Evolutionary conservation across 176 grass and related monocot genomes (phyloP).

Genomic region (Juncus inflexus): DNA sequence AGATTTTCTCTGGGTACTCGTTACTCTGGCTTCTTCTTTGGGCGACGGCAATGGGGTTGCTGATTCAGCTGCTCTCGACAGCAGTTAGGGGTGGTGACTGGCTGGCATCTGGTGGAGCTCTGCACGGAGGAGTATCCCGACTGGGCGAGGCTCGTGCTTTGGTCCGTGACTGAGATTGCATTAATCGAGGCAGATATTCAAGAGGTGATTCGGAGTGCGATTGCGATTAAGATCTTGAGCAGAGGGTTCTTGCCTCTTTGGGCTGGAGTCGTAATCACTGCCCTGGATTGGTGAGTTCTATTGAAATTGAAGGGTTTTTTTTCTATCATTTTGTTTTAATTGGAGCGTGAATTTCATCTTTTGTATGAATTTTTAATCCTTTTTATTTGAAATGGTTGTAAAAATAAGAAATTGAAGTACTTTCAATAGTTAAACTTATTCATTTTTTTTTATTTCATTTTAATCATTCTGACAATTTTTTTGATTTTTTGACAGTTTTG

Average conservation of each 20-base stretch:
- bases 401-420: too few relatives aligned
- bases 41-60: slow-evolving; percentile 87
- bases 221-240: slow-evolving; percentile 96
- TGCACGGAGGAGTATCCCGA: slow-evolving; percentile 92
- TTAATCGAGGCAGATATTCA: slow-evolving; percentile 90
- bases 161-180: slow-evolving; percentile 94
- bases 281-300: slow-evolving; percentile 66
- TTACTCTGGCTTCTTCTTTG: slow-evolving; percentile 92
- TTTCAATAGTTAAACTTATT: too few relatives aligned
- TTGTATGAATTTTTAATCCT: too few relatives aligned
- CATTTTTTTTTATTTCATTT: too few relatives aligned
- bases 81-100: slow-evolving; percentile 74
- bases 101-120: slow-evolving; percentile 80
- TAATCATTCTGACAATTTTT: slow-evolving; percentile 1
- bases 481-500: slow-evolving; percentile 62
- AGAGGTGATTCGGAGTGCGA: slow-evolving; percentile 94
- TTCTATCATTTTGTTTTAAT: too few relatives aligned
- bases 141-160: slow-evolving; percentile 69
- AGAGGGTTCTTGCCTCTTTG: slow-evolving; percentile 75
- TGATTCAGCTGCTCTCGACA: slow-evolving; percentile 86
- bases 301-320: too few relatives aligned
- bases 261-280: slow-evolving; percentile 91
- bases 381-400: too few relatives aligned
- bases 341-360: too few relatives aligned
- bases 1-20: slow-evolving; percentile 73